Evolutionary conservation across 257 asterid genomes (phyloP), one percentile per base, ranked within the genome.

Genomic region (Hygrophila difformis): DNA sequence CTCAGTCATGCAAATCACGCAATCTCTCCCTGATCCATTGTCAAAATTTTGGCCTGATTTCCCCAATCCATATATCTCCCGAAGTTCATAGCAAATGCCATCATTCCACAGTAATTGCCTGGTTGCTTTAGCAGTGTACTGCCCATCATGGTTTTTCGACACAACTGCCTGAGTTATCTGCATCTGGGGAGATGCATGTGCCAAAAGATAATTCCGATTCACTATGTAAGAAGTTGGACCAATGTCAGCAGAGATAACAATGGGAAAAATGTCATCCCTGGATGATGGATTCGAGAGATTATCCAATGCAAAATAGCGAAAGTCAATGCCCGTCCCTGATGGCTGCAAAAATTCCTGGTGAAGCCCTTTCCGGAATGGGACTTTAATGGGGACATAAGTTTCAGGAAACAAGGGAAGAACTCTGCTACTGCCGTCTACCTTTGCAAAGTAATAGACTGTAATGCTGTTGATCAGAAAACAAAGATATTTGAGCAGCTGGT

Each of bases 1-100:
- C 56, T 83, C 81, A 13, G 83, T 69, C 82, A 83, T 67, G 81
- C 94, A 83, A 41, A 83, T 70, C 39, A 83, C 79, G 23, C 94
- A 83, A 10, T 83, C 92, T 62, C 74, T 79, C 49, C 84, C 91
- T 1, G 77, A 60, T 22, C 70, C 84, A 49, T 45, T 70, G 19
- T 68, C 78, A 44, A 48, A 60, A 34, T 66, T 66, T 0, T 55
- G 55, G 37, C 70, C 64, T 15, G 67, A 62, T 59, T 76, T 79
- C 28, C 82, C 87, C 33, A 77, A 68, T 14, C 94, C 94, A 47
- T 83, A 83, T 51, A 83, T 69, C 64, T 79, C 94, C 14, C 83
- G 65, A 43, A 79, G 71, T 43, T 83, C 93, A 55, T 83, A 83
- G 51, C 87, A 70, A 51, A 69, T 51, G 45, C 75, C 77, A 53